phyloP scores from a whole-genome alignment of 2,329 filamentous ascomycete species.

The Alternaria incomplexa region DNA sequence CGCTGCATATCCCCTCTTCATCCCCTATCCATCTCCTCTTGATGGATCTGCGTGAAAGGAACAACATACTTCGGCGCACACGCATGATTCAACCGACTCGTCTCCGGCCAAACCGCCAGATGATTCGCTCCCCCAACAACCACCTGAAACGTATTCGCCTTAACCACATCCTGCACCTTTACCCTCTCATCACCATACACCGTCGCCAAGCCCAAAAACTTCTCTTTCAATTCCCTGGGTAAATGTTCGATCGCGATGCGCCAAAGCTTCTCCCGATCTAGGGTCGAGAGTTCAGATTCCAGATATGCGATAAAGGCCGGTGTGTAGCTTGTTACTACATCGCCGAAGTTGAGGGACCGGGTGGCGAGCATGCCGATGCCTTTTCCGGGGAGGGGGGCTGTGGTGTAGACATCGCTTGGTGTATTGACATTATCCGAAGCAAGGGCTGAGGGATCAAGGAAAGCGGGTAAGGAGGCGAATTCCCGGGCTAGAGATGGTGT shows the following conservation, averaged over 20 bases:
- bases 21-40: not conserved
- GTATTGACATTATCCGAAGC: constrained; percentile 24
- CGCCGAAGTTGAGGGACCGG: constrained; percentile 23
- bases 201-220: constrained; percentile 30
- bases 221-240: constrained; percentile 17
- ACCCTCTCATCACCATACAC: constrained; percentile 37
- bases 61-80: constrained; percentile 43
- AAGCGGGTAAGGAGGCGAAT: constrained; percentile 31
- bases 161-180: constrained; percentile 41
- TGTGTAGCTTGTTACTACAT: constrained; percentile 39
- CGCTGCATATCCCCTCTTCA: not conserved
- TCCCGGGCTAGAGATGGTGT: constrained; percentile 34
- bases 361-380: constrained; percentile 42
- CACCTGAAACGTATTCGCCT: constrained; percentile 45
- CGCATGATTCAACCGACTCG: constrained; percentile 51
- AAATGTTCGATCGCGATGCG: constrained; percentile 33
- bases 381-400: constrained; percentile 32
- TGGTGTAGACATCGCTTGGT: constrained; percentile 23
- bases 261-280: constrained; percentile 40
- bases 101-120: constrained; percentile 48
- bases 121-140: constrained; percentile 36
- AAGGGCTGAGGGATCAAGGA: constrained; percentile 20
- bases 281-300: constrained; percentile 32
- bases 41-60: not conserved
- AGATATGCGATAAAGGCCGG: constrained; percentile 40